These are phyloP conservation scores for Coniochaeta pulveracea DNA, from an alignment of 2,329 filamentous ascomycete species.

Conservation along the genomic window DNA sequence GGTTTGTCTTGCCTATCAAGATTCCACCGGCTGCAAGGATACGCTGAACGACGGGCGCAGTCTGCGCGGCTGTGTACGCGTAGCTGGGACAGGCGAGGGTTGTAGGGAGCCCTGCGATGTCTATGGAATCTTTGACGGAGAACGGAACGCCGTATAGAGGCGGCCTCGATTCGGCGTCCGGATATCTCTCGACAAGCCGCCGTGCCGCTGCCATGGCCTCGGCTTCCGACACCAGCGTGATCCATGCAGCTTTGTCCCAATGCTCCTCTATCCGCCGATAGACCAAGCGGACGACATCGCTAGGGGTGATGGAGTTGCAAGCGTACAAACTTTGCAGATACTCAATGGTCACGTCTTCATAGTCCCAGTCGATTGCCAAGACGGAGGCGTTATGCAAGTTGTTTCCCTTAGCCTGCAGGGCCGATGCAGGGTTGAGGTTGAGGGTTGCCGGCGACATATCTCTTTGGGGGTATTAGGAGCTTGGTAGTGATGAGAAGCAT, in stretches of 20 bases:
- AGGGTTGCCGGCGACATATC: too few relatives aligned
- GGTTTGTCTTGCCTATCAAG: slow-evolving; percentile 43
- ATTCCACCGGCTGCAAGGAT: slow-evolving; percentile 38
- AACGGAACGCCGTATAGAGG: slow-evolving; percentile 44
- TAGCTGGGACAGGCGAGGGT: slow-evolving; percentile 38
- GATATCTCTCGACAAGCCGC: slow-evolving; percentile 19
- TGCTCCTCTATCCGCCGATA: slow-evolving; percentile 35
- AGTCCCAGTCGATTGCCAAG: too few relatives aligned
- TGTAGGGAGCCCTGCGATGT: slow-evolving; percentile 35
- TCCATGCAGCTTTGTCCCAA: slow-evolving; percentile 38
- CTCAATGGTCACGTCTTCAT: too few relatives aligned
- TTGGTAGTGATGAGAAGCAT: too few relatives aligned
- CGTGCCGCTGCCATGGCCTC: slow-evolving; percentile 25
- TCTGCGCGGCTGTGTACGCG: slow-evolving; percentile 29
- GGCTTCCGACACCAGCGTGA: slow-evolving; percentile 24
- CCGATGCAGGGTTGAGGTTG: too few relatives aligned
- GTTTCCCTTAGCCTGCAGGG: too few relatives aligned
- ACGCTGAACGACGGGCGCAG: slow-evolving; percentile 30
- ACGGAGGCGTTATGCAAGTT: too few relatives aligned
- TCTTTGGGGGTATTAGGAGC: too few relatives aligned
- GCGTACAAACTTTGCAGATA: too few relatives aligned
- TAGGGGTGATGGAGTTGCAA: slow-evolving; percentile 24
- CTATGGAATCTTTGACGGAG: slow-evolving; percentile 42
- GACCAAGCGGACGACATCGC: slow-evolving; percentile 28
- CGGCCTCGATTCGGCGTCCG: slow-evolving; percentile 14